Base-by-base conservation (phyloP, 306 rosid genomes). In the Elaeagnus macrophylla region DNA sequence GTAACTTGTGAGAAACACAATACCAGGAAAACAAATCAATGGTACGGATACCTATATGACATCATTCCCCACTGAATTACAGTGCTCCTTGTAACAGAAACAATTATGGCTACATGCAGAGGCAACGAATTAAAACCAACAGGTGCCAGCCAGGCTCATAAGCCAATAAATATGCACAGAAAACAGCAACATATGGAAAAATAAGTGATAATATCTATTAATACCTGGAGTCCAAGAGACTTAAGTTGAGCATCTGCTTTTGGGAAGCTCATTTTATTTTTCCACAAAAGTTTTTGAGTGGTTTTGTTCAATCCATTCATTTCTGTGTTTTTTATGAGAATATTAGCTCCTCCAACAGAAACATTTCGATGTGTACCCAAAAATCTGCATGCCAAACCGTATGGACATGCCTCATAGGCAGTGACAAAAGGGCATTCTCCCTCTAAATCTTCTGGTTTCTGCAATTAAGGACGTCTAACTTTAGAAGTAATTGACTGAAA, bases 211-310 rank as follows among this genome's bases (percentile, higher is more conserved):
- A 5, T 42, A 45, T 45, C 1, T 12, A 17, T 41, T 17, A 14
- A 51, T 82, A 91, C 96, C 86, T 40, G 6, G 52, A 91, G 93
- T 56, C 93, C 91, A 69, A 86, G 96, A 56, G 49, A 72, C 67
- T 57, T 83, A 64, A 91, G 96, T 44, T 71, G 71, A 51, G 86
- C 76, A 60, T 84, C 94, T 8, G 97, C 89, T 69, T 86, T 86
- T 9, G 91, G 77, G 54, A 78, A 91, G 47, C 20, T 66, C 85
- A 81, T 76, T 67, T 86, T 86, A 58, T 83, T 84, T 77, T 91
- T 91, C 96, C 97, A 84, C 65, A 91, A 71, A 64, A 91, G 94
- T 73, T 69, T 91, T 15, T 91, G 97, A 62, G 80, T 72, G 69
- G 82, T 81, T 78, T 91, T 91, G 48, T 65, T 81, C 66, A 91